A percentile compares a stretch with the other conserved stretches of the same genome.
Evolutionary conservation across 2,329 filamentous ascomycete genomes (phyloP).

Genomic region (Lachnellula arida): DNA sequence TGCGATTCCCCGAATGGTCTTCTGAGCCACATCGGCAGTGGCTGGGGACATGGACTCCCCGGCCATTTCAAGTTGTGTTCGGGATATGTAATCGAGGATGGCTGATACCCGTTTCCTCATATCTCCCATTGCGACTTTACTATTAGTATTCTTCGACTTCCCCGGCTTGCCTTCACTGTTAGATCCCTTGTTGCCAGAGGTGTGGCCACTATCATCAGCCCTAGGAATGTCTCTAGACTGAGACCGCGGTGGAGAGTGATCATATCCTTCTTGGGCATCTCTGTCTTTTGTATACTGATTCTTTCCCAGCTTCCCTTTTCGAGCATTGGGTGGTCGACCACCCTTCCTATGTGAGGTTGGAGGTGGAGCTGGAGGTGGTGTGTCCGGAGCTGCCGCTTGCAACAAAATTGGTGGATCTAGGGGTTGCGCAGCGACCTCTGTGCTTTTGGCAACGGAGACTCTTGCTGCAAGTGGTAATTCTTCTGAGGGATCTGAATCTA

Average conservation of each 20-base stretch:
- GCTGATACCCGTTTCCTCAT: conserved; percentile 79
- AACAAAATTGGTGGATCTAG: conserved; percentile 42
- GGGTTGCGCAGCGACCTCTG: conserved; percentile 25
- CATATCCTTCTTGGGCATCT: conserved; percentile 47
- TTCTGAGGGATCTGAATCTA: conserved; percentile 69
- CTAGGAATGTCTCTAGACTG: conserved; percentile 39
- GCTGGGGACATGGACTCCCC: conserved; percentile 48
- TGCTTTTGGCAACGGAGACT: conserved; percentile 29
- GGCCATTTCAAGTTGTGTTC: conserved; percentile 83
- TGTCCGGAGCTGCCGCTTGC: conserved; percentile 43
- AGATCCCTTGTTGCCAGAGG: conserved; percentile 35
- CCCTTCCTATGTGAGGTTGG: conserved; percentile 56
- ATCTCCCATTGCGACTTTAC: conserved; percentile 77
- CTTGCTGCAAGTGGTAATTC: conserved; percentile 53
- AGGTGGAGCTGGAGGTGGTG: conserved; percentile 37
- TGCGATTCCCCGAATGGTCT: conserved; percentile 32
- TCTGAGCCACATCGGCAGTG: conserved; percentile 35
- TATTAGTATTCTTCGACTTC: conserved; percentile 34
- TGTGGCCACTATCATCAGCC: conserved; percentile 47
- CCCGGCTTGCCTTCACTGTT: conserved; percentile 31
- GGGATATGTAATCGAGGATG: conserved; percentile 85
- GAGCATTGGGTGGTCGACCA: conserved; percentile 57
- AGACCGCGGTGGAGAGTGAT: conserved; percentile 52
- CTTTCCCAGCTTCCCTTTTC: conserved; percentile 62
- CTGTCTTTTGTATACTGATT: conserved; percentile 81